A percentile compares a stretch with the other conserved stretches of the same genome.
Conservation (phyloP, 2,329 filamentous ascomycete species). For the Zalaria obscura region DNA sequence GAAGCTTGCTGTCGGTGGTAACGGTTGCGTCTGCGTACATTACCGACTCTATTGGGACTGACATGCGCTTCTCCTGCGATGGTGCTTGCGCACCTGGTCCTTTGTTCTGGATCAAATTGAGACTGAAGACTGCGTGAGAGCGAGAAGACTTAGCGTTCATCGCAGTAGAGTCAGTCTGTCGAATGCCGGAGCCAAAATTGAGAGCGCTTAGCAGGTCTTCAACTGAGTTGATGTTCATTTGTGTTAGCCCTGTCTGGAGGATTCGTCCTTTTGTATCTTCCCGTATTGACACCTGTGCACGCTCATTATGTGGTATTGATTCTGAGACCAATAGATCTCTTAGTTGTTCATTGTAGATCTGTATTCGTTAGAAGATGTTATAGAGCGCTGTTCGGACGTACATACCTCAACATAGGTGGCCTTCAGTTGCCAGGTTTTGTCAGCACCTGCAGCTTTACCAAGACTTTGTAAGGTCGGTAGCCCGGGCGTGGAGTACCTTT, state of each 20-base stretch:
- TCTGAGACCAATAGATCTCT: constrained; percentile 81
- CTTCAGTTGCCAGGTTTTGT: constrained; percentile 80
- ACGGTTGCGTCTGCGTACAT: constrained; percentile 51
- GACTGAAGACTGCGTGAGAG: constrained; percentile 91
- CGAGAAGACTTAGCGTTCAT: constrained; percentile 97
- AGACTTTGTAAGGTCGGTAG: constrained; percentile 29
- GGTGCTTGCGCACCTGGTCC: constrained; percentile 29
- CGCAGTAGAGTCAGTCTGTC: constrained; percentile 91
- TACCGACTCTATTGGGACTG: constrained; percentile 71
- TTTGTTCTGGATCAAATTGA: constrained; percentile 84
- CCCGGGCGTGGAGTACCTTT: constrained; percentile 55
- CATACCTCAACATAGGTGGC: constrained; percentile 45
- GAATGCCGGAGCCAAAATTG: constrained; percentile 84
- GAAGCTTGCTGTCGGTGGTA: constrained; percentile 92
- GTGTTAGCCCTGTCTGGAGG: constrained; percentile 75
- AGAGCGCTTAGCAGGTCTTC: constrained; percentile 82
- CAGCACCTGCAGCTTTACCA: constrained; percentile 29
- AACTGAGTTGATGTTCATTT: constrained; percentile 77
- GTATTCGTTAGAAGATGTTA: constrained; percentile 9
- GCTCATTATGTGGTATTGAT: constrained; percentile 51
- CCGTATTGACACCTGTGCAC: constrained; percentile 72
- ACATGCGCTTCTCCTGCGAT: constrained; percentile 67
- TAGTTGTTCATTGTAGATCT: constrained; percentile 96
- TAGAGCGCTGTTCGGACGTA: constrained; percentile 1
- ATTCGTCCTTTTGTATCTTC: constrained; percentile 94